phyloP scores from a whole-genome alignment of 2,329 filamentous ascomycete genomes.

The Diaporthe batatas region DNA sequence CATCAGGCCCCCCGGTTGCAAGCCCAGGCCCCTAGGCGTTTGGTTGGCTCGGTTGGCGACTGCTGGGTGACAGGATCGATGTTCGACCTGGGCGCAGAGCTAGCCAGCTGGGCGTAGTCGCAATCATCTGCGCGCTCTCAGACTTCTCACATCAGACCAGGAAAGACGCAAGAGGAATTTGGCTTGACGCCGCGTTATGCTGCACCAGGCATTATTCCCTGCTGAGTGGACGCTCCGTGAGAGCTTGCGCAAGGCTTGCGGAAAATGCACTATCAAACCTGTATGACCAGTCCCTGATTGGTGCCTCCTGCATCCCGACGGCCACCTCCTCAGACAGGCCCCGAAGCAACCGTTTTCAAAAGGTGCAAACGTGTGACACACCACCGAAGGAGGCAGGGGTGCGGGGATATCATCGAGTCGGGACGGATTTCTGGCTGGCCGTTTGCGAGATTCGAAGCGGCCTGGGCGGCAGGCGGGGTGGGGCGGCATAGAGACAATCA shows the following conservation, averaged over 20 bases:
- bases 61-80: slow-evolving; percentile 30
- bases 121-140: slow-evolving; percentile 38
- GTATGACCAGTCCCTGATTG: slow-evolving; percentile 39
- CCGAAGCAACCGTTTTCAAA: slow-evolving; percentile 35
- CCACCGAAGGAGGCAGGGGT: slow-evolving; percentile 34
- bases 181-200: slow-evolving; percentile 43
- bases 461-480: slow-evolving; percentile 36
- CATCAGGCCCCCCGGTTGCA: slow-evolving; percentile 31
- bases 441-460: slow-evolving; percentile 37
- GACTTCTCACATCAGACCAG: slow-evolving; percentile 41
- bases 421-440: slow-evolving; percentile 14
- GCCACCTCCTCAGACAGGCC: slow-evolving; percentile 35
- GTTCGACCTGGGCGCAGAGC: slow-evolving; percentile 32
- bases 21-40: slow-evolving; percentile 21
- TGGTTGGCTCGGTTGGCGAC: slow-evolving; percentile 39
- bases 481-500: slow-evolving; percentile 31
- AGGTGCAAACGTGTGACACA: slow-evolving; percentile 38
- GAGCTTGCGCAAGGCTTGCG: slow-evolving; percentile 42
- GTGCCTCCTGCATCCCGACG: slow-evolving; percentile 38
- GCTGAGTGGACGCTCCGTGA: slow-evolving; percentile 39
- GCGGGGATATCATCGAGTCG: slow-evolving; percentile 33
- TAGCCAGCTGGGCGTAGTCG: slow-evolving; percentile 33
- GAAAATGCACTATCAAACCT: slow-evolving; percentile 31
- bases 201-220: slow-evolving; percentile 42
- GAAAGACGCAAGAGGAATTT: slow-evolving; percentile 37